Conservation (phyloP, 805 yeast species). For the Clavispora santaluciae region DNA sequence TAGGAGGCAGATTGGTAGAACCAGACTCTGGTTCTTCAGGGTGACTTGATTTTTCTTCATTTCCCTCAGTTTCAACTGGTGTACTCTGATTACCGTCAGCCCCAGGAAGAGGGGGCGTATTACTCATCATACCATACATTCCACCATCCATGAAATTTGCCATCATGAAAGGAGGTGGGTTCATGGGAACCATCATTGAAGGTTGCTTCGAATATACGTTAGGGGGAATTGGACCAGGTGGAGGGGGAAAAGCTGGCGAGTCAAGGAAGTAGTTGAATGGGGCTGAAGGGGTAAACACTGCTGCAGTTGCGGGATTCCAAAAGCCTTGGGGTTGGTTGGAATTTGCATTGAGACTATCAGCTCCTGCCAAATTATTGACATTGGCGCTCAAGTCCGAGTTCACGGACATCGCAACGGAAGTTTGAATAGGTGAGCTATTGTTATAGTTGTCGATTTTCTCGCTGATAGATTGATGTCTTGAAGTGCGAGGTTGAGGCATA, state of each 20-base stretch:
- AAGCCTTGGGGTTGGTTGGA: constrained; percentile 29
- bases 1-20: constrained; percentile 6
- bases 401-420: constrained; percentile 33
- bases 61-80: constrained; percentile 2
- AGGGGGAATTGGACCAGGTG: constrained; percentile 15
- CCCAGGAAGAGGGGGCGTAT: constrained; percentile 6
- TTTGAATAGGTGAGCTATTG: constrained; percentile 41
- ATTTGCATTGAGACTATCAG: constrained; percentile 2
- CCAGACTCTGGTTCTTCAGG: neutral
- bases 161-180: constrained; percentile 37
- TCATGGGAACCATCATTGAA: constrained; percentile 29
- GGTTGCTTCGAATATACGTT: constrained; percentile 31
- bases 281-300: constrained; percentile 49
- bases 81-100: constrained; percentile 5
- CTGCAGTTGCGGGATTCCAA: constrained; percentile 66
- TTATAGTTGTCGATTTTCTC: constrained; percentile 61
- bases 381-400: constrained; percentile 22
- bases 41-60: neutral
- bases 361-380: constrained; percentile 4
- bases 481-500: constrained; percentile 28
- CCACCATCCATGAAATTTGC: constrained; percentile 36
- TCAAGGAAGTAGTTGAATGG: constrained; percentile 27
- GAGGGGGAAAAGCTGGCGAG: constrained; percentile 7
- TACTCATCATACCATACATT: constrained; percentile 29
- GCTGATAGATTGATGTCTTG: constrained; percentile 50